Evolutionary conservation across 139 green algal species (phyloP), one percentile per base, ranked within the genome.

Genomic region (Nannochloris sp.): DNA sequence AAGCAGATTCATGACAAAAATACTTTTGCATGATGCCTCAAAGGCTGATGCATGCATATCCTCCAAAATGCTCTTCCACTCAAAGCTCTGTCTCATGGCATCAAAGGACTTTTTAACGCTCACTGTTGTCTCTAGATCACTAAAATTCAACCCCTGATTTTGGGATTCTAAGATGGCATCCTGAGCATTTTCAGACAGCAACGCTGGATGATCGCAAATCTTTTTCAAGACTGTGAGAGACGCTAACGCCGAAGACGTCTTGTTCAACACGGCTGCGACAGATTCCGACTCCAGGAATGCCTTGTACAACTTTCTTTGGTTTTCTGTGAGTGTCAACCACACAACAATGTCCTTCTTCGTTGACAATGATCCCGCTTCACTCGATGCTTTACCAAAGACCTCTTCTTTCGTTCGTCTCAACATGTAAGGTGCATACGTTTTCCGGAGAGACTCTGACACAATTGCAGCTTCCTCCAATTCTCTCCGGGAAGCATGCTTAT

Each of bases 321-420:
- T 48, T 1, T 76, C 66, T 59, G 80, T 73, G 60, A 96, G 78
- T 5, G 61, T 62, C 43, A 98, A 76, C 92, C 92, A 98, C 11
- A 97, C 85, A 40, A 98, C 87, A 12, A 98, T 63, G 68, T 98
- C 92, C 61, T 90, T 92, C 81, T 97, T 62, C 53, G 15, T 15
- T 7, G 50, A 23, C 8, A 67, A 31, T 18, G 46, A 19, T 1
- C 31, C 27, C 10, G 21, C 25, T 27, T 21, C 18, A 18, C 10
- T 9, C 34, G 16, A 43, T 24, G 23, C 15, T 23, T 0, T n/a
- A 31, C 60, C 60, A 54, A 93, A 70, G 2, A 96, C 84, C 4
- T 89, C 75, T 53, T 86, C 82, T 74, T 97, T 97, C 66, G 95
- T 85, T 2, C 92, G 76, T 0, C 92, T 72, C 61, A 98, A 71